Percentiles rank a stretch among this genome's conserved stretches.
Conservation (phyloP, 2,329 filamentous ascomycete species). For the Trichoderma simmonsii region DNA sequence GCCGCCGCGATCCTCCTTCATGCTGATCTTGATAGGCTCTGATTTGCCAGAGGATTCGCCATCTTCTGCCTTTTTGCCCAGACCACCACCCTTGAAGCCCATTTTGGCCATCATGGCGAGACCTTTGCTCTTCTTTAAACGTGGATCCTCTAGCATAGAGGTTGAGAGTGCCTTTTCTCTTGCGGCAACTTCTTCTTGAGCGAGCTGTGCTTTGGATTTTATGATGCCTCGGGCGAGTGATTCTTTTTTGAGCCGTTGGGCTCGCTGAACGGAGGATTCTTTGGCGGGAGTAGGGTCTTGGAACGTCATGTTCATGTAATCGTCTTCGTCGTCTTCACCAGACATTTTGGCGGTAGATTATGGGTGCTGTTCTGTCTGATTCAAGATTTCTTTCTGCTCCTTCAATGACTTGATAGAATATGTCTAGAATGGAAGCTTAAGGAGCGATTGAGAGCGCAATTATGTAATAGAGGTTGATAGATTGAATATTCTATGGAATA, state of each 20-base stretch:
- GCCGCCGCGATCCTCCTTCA: conserved; percentile 78
- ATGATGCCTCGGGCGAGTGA: conserved; percentile 64
- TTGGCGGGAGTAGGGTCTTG: conserved; percentile 57
- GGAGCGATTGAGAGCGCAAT: background rate
- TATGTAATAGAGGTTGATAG: background rate
- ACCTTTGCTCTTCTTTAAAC: conserved; percentile 71
- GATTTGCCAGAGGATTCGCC: conserved; percentile 36
- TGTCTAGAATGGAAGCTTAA: background rate
- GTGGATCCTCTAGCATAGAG: conserved; percentile 62
- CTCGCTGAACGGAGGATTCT: conserved; percentile 55
- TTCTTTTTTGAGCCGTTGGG: conserved; percentile 54
- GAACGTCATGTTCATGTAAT: conserved; percentile 97
- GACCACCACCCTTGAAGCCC: conserved; percentile 76
- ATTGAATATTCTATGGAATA: background rate
- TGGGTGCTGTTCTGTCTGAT: background rate
- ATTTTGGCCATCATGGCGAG: conserved; percentile 96
- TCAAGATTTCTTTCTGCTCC: background rate
- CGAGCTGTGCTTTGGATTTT: conserved; percentile 80
- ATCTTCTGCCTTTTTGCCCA: conserved; percentile 61
- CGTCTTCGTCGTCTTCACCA: conserved; percentile 69
- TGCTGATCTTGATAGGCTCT: conserved; percentile 71
- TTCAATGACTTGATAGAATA: background rate
- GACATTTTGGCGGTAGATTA: background rate
- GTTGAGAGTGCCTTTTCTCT: conserved; percentile 73
- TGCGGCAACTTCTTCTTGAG: conserved; percentile 66